These are phyloP conservation scores for Aspergillus chevalieri DNA, from an alignment of 2,329 filamentous ascomycete species.

Conservation along the genomic window DNA sequence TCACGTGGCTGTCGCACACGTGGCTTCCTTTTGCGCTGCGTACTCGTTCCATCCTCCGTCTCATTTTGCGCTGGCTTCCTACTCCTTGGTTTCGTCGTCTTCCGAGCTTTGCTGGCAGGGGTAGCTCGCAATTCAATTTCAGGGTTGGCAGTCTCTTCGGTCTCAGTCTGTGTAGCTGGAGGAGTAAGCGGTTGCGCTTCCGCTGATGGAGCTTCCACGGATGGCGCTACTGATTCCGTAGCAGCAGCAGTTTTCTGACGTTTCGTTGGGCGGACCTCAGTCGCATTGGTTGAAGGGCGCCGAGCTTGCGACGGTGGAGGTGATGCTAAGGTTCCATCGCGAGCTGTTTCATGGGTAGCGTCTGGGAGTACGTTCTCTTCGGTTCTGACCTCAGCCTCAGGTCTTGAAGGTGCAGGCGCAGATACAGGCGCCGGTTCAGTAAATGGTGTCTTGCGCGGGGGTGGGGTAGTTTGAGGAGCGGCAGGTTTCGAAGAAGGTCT, in stretches of 20 bases:
- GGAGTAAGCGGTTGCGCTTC: constrained; percentile 14
- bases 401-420: constrained; percentile 8
- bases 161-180: constrained; percentile 21
- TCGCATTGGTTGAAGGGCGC: constrained; percentile 5
- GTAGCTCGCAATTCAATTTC: background rate
- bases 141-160: constrained; percentile 14
- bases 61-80: constrained; percentile 20
- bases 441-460: constrained; percentile 9
- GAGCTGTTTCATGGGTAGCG: constrained; percentile 3
- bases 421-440: constrained; percentile 10
- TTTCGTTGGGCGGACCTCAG: constrained; percentile 23
- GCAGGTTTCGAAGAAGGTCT: constrained; percentile 7
- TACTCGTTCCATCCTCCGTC: constrained; percentile 16
- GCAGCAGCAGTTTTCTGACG: constrained; percentile 17
- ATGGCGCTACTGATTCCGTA: background rate
- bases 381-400: constrained; percentile 7
- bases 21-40: constrained; percentile 17
- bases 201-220: background rate
- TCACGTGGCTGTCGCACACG: constrained; percentile 32
- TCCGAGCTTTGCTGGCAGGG: constrained; percentile 12
- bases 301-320: constrained; percentile 3
- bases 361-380: constrained; percentile 4
- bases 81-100: constrained; percentile 16
- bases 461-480: constrained; percentile 13
- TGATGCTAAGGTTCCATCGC: constrained; percentile 5